Evolutionary conservation across 2,329 filamentous ascomycete genomes (phyloP).

Genomic region (Calonectria crousiana): DNA sequence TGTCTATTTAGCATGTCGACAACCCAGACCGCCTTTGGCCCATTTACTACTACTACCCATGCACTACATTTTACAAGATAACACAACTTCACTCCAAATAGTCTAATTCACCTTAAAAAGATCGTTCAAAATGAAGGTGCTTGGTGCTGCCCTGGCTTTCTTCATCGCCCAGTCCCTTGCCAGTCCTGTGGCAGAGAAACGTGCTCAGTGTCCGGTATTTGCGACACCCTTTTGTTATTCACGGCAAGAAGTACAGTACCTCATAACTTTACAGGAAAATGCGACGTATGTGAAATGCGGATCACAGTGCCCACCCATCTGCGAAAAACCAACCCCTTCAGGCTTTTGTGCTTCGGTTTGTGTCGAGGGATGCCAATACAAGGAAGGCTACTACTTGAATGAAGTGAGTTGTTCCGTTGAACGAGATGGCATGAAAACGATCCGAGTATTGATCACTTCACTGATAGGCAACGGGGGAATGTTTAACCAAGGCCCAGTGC

Average conservation of each 20-base stretch:
- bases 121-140: not conserved
- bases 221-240: not conserved
- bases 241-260: not conserved
- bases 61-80: not conserved
- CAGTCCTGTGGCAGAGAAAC: not conserved
- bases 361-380: not conserved
- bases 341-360: not conserved
- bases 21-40: too few relatives aligned
- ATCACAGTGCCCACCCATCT: not conserved
- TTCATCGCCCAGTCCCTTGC: not conserved
- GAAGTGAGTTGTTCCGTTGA: not conserved
- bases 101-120: not conserved
- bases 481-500: not conserved
- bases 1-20: not conserved
- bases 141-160: not conserved
- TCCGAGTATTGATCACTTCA: not conserved
- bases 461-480: not conserved
- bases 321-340: not conserved
- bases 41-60: not conserved
- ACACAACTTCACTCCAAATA: not conserved
- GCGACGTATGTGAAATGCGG: not conserved
- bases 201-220: not conserved
- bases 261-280: not conserved
- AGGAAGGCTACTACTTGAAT: not conserved
- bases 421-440: not conserved